Evolutionary conservation across 2,329 filamentous ascomycete species (phyloP), one percentile per base, ranked within the genome.

Genomic region (Geosmithia putterillii): DNA sequence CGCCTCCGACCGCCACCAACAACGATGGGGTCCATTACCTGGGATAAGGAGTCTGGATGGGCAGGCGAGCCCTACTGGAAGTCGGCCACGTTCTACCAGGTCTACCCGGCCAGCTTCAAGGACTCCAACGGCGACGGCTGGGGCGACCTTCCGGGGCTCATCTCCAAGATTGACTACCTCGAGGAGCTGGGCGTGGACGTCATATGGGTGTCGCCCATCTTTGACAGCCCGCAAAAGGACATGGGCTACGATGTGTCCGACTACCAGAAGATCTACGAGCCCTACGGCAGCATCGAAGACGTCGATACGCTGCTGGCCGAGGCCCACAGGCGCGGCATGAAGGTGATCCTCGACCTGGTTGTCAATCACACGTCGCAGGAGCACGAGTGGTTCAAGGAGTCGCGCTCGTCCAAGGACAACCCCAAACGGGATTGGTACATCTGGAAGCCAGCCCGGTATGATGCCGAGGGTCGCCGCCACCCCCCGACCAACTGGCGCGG

Each of bases 231-330:
- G 0, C 75, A 79, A 47, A 63, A 71, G 15, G 81, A 86, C 47
- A 82, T 84, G 79, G 81, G 81, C 22, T 85, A 85, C 52, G 82
- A 85, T 50, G 74, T 85, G n/a, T 72, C 72, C 0, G 73, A 86
- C 54, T 86, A 86, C 49, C 71, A 78, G 48, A 69, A 66, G 35
- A 80, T 87, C 23, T 73, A 84, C 47, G 66, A 72, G 0, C 71
- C 73, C 1, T 87, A 84, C 48, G 83, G 83, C 5, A 80, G 75
- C 1, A 63, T 86, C 12, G 64, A 69, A 38, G 81, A 87, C 54
- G 74, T 86, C 21, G 79, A 86, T 41, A 59, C 61, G 0, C 56
- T 87, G 23, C 74, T 84, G n/a, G 47, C 65, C 18, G 73, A 73
- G 10, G 73, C 74, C 34, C 79, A 85, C 46, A 50, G 63, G 4